Evolutionary conservation across 2,329 filamentous ascomycete genomes (phyloP), one percentile per base, ranked within the genome.

Genomic region (Fusarium proliferatum): DNA sequence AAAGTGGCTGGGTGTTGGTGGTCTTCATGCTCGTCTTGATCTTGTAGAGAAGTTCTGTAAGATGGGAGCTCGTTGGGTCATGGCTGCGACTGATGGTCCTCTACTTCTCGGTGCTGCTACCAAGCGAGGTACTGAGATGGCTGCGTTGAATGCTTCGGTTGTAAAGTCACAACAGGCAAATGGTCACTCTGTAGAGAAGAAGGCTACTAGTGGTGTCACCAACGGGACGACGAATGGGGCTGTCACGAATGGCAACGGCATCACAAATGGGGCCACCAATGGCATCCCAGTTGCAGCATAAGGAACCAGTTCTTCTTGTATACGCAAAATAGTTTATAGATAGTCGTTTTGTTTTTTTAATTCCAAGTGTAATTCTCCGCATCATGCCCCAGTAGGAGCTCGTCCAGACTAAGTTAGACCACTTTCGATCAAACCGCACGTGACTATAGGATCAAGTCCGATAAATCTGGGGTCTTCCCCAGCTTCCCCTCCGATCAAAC

Each of bases 1-100:
- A 23, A 85, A 84, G 76, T 81, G 76, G 53, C 72, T 85, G 9
- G 84, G 84, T 13, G 77, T 84, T 41, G 84, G 82, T 16, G 84
- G 84, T 4, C 79, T 86, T 23, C 80, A 82, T 30, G 76, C 80
- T 1, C 77, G 83, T 15, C 74, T 84, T 34, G 84, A 86, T 67
- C 77, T 85, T 9, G 77, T 86, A 0, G 76, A 77, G 81, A 85
- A 80, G 76, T 80, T 79, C 42, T 80, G 77, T 46, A 60, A 64
- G 45, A 79, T 80, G 79, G 79, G 76, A 28, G 76, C 76, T n/a
- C 56, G 72, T 13, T 77, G 76, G 76, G 76, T 77, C 9, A 80
- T 80, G 78, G 78, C 78, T 19, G 78, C 78, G 9, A 80, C 77
- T 2, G 78, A 80, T 23, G 78, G 75, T 0, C 78, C 78, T 13